Evolutionary conservation across 805 yeast genomes (phyloP).

Genomic region (Cyberlindnera americana): DNA sequence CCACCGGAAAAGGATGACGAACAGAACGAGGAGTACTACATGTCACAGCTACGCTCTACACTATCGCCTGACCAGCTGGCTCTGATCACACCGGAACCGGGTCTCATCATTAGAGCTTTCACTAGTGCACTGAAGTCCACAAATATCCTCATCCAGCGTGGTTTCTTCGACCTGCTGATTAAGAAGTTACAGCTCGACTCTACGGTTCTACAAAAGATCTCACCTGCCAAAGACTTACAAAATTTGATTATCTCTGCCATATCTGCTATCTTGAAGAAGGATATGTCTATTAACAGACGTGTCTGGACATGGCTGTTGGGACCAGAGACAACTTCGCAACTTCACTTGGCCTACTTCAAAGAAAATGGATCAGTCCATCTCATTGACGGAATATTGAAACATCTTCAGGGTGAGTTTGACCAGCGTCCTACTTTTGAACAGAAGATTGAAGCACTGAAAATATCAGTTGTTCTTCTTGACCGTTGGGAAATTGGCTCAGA

Average conservation of each 20-base stretch:
- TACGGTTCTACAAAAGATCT: conserved; percentile 45
- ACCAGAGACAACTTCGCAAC: conserved; percentile 43
- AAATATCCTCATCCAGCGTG: conserved; percentile 75
- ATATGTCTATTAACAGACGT: conserved; percentile 92
- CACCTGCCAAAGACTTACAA: conserved; percentile 52
- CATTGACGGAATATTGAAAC: conserved; percentile 47
- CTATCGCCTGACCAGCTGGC: conserved; percentile 52
- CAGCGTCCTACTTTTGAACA: conserved; percentile 27
- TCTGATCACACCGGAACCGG: conserved; percentile 73
- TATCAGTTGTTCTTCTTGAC: conserved; percentile 76
- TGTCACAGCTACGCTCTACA: conserved; percentile 21
- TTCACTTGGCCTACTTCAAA: conserved; percentile 47
- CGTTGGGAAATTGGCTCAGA: conserved; percentile 90
- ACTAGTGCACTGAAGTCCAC: conserved; percentile 63
- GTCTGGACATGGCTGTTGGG: conserved; percentile 93
- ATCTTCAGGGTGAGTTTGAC: conserved; percentile 35
- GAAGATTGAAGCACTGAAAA: conserved; percentile 52
- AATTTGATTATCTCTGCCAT: conserved; percentile 60
- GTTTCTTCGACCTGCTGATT: conserved; percentile 78
- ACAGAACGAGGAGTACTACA: conserved; percentile 21
- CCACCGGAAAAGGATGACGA: conserved; percentile 14
- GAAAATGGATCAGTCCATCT: conserved; percentile 50
- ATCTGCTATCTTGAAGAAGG: conserved; percentile 68
- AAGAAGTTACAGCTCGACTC: conserved; percentile 65
- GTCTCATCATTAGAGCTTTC: conserved; percentile 71